Evolutionary conservation across 176 grass and related monocot species (phyloP).

Genomic region (Aegilops sharonensis): DNA sequence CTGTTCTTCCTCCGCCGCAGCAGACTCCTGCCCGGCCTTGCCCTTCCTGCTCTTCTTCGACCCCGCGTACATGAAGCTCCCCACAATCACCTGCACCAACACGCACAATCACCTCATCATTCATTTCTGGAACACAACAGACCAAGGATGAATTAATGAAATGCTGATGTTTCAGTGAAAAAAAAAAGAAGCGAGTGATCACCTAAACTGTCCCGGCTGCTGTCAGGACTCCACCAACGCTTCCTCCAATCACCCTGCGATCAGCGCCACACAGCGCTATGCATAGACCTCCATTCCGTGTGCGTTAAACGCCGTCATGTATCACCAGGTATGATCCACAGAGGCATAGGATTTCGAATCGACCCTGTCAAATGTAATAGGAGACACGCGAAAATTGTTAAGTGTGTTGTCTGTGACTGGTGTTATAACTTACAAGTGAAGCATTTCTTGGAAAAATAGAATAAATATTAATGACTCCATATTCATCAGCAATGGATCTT

Average conservation of each 20-base stretch:
- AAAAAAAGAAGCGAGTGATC: background rate
- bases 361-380: conserved; percentile 47
- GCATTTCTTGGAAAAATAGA: background rate
- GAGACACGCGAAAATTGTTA: background rate
- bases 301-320: conserved; percentile 52
- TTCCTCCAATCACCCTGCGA: conserved; percentile 64
- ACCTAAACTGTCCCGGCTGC: conserved; percentile 75
- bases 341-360: conserved; percentile 72
- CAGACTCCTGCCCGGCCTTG: conserved; percentile 20
- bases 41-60: conserved; percentile 54
- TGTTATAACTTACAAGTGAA: background rate
- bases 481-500: background rate
- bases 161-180: background rate
- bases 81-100: conserved; percentile 40
- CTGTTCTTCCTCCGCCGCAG: background rate
- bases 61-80: conserved; percentile 51
- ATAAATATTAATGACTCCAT: background rate
- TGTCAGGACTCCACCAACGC: conserved; percentile 59
- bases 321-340: conserved; percentile 69
- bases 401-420: background rate
- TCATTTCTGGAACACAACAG: no score
- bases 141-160: background rate
- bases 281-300: conserved; percentile 50
- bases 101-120: no score
- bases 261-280: conserved; percentile 60